Evolutionary conservation across 495 filamentous ascomycete genomes (phyloP).

Genomic region (Aspergillus ostianus): DNA sequence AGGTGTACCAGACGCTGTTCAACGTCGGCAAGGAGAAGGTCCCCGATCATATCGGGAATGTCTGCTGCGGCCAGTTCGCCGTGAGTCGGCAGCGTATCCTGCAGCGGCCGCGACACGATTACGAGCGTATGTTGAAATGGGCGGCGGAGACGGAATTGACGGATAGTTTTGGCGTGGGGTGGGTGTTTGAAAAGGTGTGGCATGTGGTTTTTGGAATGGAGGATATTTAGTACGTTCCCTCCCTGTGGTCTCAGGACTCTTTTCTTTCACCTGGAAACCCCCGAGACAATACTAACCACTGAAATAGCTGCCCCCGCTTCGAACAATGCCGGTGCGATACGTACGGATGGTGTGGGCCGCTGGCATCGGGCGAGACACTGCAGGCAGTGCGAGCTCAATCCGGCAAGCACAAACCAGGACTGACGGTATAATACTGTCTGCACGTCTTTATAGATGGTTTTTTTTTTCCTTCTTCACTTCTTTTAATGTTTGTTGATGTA

Average conservation of each 20-base stretch:
- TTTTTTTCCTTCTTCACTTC: constrained; percentile 2
- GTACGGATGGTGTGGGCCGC: constrained; percentile 44
- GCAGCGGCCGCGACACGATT: constrained; percentile 39
- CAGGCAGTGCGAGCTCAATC: constrained; percentile 23
- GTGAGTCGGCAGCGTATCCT: constrained; percentile 42
- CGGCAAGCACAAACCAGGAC: constrained; percentile 7
- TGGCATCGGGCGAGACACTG: constrained; percentile 33
- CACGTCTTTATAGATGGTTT: constrained; percentile 7
- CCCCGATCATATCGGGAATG: constrained; percentile 39
- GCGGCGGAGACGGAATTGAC: constrained; percentile 31
- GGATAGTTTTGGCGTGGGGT: constrained; percentile 41
- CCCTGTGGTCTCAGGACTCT: too few relatives aligned
- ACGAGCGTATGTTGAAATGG: constrained; percentile 44
- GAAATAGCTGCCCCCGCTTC: constrained; percentile 33
- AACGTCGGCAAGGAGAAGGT: constrained; percentile 26
- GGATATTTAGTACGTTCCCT: constrained; percentile 33
- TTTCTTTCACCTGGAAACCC: too few relatives aligned
- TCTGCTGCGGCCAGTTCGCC: constrained; percentile 53
- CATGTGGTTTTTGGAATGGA: constrained; percentile 44
- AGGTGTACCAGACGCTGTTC: constrained; percentile 37
- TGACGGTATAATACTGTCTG: neutral
- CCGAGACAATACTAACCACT: constrained; percentile 8
- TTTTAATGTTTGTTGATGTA: constrained; percentile 3
- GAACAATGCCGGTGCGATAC: constrained; percentile 46
- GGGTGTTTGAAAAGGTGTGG: constrained; percentile 45